phyloP scores from a whole-genome alignment of 2,329 filamentous ascomycete species.

The Thelonectria rubi region DNA sequence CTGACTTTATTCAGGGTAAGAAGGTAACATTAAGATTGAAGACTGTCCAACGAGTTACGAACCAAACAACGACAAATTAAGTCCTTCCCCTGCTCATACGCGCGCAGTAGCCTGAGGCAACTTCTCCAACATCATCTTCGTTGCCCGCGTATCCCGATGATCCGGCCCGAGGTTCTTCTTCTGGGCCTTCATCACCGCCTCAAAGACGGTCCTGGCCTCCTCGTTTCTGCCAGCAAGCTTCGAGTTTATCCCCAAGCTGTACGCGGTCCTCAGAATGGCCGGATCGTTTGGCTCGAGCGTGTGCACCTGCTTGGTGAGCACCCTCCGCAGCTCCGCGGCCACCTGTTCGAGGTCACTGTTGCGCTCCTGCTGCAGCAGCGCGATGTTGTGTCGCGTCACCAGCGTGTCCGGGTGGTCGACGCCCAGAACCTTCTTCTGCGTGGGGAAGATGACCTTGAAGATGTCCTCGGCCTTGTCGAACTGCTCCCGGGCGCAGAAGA shows the following conservation, averaged over 20 bases:
- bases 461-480: constrained; percentile 9
- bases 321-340: constrained; percentile 5
- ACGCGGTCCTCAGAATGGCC: constrained; percentile 1
- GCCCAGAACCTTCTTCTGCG: not conserved
- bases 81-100: too few species aligned
- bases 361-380: constrained; percentile 2
- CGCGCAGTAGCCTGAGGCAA: not conserved
- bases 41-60: too few species aligned
- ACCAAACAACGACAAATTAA: too few species aligned
- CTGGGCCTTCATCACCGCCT: not conserved
- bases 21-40: too few species aligned
- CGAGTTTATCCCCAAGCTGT: constrained; percentile 7
- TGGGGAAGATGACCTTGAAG: constrained; percentile 3
- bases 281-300: constrained; percentile 6
- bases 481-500: constrained; percentile 6
- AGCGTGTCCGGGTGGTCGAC: constrained; percentile 17
- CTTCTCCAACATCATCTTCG: not conserved
- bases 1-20: too few species aligned
- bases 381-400: constrained; percentile 14
- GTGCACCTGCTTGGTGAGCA: not conserved
- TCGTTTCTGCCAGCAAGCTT: not conserved
- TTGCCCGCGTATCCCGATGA: not conserved
- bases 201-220: constrained; percentile 3
- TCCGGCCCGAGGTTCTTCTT: not conserved
- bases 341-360: not conserved